Evolutionary conservation across 805 yeast genomes (phyloP).

Genomic region (Saturnispora serradocipensis): DNA sequence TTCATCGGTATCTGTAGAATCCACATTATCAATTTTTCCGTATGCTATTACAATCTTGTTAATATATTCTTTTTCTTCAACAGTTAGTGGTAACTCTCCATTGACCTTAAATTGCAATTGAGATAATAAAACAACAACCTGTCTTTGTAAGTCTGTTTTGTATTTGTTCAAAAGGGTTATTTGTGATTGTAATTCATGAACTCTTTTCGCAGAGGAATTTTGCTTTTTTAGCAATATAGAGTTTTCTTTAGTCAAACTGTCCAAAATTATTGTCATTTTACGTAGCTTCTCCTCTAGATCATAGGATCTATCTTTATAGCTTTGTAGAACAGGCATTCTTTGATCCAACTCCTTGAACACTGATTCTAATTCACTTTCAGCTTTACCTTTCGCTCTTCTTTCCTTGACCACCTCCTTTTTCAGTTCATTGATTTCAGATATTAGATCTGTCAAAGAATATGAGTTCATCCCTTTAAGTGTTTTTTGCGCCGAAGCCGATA

Average conservation of each 20-base stretch:
- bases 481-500: constrained; percentile 40
- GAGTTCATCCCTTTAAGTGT: constrained; percentile 37
- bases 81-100: constrained; percentile 51
- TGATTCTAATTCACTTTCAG: constrained; percentile 61
- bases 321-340: constrained; percentile 66
- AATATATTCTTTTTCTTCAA: constrained; percentile 56
- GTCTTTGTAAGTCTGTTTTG: constrained; percentile 68
- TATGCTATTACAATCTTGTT: constrained; percentile 38
- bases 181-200: constrained; percentile 39
- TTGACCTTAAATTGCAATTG: constrained; percentile 52
- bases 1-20: constrained; percentile 55
- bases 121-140: constrained; percentile 64
- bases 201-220: constrained; percentile 22
- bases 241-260: constrained; percentile 41
- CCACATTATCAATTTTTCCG: constrained; percentile 14
- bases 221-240: constrained; percentile 15
- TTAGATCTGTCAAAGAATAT: constrained; percentile 56
- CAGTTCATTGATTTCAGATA: constrained; percentile 53
- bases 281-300: constrained; percentile 47
- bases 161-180: constrained; percentile 42
- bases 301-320: constrained; percentile 51
- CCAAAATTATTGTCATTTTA: constrained; percentile 47
- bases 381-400: constrained; percentile 56
- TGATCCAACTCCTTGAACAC: constrained; percentile 70
- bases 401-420: constrained; percentile 63